Evolutionary conservation across 2,329 filamentous ascomycete species (phyloP), one percentile per base, ranked within the genome.

Genomic region (Calonectria henricotiae): DNA sequence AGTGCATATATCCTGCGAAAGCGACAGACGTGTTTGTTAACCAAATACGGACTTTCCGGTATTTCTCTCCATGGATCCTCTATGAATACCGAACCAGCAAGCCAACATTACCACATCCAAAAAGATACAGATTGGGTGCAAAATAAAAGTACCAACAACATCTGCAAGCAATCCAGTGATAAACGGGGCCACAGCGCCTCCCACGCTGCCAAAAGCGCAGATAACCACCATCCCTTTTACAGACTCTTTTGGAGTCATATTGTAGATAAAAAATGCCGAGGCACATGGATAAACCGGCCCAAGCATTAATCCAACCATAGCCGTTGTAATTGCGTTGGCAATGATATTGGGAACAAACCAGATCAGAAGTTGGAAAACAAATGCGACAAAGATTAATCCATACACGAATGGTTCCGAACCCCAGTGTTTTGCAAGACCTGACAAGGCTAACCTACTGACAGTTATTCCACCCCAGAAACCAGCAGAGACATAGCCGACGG

Each of bases 271-370:
- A 5, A 93, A 85, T 0, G 89, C 88, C 3, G 89, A 87, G 0
- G 91, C 89, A 78, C 92, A 95, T 0, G 94, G 93, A 77, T 95
- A 96, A 5, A 96, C 87, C 0, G 94, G 94, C 0, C 94, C 94
- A 0, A 97, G 85, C 39, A 96, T 81, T 30, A 96, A 81, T 17
- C 94, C 94, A 17, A 96, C 86, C 27, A 96, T 83, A 81, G 89
- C 84, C 2, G 93, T 87, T 2, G 90, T 87, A 1, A 93, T 90
- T 17, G 91, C 89, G 73, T 93, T 88, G 15, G 90, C 91, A 32
- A 93, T 84, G 17, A 95, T 84, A 78, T 94, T 94, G 1, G 93
- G 93, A 25, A 95, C 87, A 25, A 90, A 83, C 94, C 94, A 96
- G 9, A 94, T 91, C 32, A 96, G 84, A 20, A 95, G 80, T 81